These are phyloP conservation scores for Eucommia ulmoides DNA, from an alignment of 257 asterid species.

Conservation along the genomic window DNA sequence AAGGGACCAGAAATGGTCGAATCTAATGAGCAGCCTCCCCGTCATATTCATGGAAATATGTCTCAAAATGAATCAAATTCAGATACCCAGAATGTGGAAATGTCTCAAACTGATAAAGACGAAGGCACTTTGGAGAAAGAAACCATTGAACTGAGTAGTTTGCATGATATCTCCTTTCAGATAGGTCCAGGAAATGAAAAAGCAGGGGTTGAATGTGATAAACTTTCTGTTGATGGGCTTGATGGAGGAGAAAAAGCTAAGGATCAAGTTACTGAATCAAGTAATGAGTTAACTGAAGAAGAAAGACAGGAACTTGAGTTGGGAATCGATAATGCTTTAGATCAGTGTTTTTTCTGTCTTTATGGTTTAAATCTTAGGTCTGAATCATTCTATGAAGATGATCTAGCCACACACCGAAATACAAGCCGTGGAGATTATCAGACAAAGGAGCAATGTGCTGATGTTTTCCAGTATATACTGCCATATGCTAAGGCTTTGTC, in stretches of 20 bases:
- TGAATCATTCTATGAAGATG: slow-evolving; percentile 88
- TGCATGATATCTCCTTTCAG: slow-evolving; percentile 25
- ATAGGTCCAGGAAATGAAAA: slow-evolving; percentile 21
- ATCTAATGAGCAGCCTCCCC: slow-evolving; percentile 27
- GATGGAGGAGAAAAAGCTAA: slow-evolving; percentile 27
- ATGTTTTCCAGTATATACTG: slow-evolving; percentile 84
- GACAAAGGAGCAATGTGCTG: slow-evolving; percentile 98
- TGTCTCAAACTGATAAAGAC: slow-evolving; percentile 23
- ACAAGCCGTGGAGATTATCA: slow-evolving; percentile 96
- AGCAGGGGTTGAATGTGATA: slow-evolving; percentile 23
- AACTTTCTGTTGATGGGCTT: slow-evolving; percentile 21
- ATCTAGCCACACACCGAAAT: slow-evolving; percentile 72
- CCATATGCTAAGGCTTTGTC: slow-evolving; percentile 95
- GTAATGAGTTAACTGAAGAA: slow-evolving; percentile 53
- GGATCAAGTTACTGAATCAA: slow-evolving; percentile 24
- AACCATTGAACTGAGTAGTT: slow-evolving; percentile 23
- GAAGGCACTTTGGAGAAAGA: slow-evolving; percentile 19
- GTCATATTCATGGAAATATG: slow-evolving; percentile 11
- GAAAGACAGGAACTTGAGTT: slow-evolving; percentile 89
- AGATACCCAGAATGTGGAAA: slow-evolving; percentile 27
- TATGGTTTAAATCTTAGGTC: slow-evolving; percentile 87
- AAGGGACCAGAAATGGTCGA: slow-evolving; percentile 35
- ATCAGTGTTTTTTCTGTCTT: slow-evolving; percentile 92
- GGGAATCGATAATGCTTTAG: slow-evolving; percentile 73
- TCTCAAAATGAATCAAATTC: slow-evolving; percentile 23